A percentile compares a stretch with the other conserved stretches of the same genome.
These are phyloP conservation scores for Allium cepa DNA, from an alignment of 106 monocot genomes.

Conservation along the genomic window DNA sequence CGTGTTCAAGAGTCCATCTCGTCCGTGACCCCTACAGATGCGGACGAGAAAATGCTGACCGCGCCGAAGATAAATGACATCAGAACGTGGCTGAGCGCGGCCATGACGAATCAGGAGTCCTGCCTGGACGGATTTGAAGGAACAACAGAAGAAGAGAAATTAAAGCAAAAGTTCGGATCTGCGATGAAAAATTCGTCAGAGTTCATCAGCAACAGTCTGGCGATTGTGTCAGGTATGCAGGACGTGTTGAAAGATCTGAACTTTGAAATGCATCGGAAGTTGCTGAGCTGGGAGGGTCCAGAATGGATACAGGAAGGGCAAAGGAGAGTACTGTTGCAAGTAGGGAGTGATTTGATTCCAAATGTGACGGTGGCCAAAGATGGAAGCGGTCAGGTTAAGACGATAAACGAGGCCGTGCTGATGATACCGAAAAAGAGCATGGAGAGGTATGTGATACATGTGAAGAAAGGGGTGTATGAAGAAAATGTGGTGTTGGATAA, in stretches of 20 bases:
- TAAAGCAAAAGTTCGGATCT: constrained; percentile 15
- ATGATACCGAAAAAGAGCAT: constrained; percentile 24
- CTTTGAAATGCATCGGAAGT: constrained; percentile 19
- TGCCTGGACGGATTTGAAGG: constrained; percentile 48
- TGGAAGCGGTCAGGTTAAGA: constrained; percentile 37
- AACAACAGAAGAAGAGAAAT: constrained; percentile 12
- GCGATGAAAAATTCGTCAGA: constrained; percentile 38
- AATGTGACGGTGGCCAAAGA: constrained; percentile 56
- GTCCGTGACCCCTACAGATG: not conserved
- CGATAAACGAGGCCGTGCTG: constrained; percentile 35
- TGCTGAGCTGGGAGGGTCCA: not conserved
- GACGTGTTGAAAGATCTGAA: constrained; percentile 17
- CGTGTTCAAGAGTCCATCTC: constrained; percentile 27
- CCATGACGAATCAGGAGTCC: constrained; percentile 32
- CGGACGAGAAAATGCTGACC: constrained; percentile 9
- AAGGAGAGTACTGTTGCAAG: constrained; percentile 12
- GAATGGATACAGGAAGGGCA: constrained; percentile 1
- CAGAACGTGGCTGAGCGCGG: constrained; percentile 40
- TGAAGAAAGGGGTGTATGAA: constrained; percentile 37
- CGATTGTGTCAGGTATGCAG: constrained; percentile 24
- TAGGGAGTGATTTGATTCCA: not conserved
- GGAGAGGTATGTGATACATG: constrained; percentile 35
- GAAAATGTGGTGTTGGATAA: constrained; percentile 44
- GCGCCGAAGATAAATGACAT: constrained; percentile 27
- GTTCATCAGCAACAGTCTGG: constrained; percentile 41